A percentile compares a stretch with the other conserved stretches of the same genome.
Conservation (phyloP, 257 asterid genomes). For the Misopates orontium region DNA sequence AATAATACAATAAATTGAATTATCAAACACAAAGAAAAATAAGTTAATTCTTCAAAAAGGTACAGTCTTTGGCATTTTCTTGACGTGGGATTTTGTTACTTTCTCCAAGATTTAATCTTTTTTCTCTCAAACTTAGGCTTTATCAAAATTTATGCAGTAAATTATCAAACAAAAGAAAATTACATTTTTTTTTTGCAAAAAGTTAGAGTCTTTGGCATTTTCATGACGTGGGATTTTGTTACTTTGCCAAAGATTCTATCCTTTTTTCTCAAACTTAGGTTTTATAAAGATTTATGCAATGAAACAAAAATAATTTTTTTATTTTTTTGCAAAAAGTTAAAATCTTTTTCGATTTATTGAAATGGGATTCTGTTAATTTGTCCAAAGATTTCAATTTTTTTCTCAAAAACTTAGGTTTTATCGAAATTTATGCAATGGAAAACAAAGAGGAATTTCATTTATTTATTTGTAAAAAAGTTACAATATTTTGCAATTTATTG, state of each 20-base stretch:
- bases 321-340: no score
- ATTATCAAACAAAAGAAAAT: background rate
- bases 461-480: background rate
- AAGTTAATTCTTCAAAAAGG: no score
- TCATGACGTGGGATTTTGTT: background rate
- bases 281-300: background rate
- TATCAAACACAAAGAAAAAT: background rate
- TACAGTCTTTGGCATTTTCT: background rate
- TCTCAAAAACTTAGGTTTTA: background rate
- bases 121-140: background rate
- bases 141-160: background rate
- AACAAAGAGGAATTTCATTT: background rate
- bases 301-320: background rate
- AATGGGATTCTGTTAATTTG: slow-evolving; percentile 14
- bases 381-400: background rate
- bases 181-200: background rate
- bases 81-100: background rate
- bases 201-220: background rate
- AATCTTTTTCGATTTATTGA: slow-evolving; percentile 5
- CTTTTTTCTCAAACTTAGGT: background rate
- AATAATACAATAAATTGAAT: background rate
- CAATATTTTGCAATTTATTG: background rate
- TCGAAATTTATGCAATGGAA: slow-evolving; percentile 5
- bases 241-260: background rate
- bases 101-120: background rate